Base-by-base conservation (phyloP, 352 stramenopile genomes). In the Phytophthora tubulina region DNA sequence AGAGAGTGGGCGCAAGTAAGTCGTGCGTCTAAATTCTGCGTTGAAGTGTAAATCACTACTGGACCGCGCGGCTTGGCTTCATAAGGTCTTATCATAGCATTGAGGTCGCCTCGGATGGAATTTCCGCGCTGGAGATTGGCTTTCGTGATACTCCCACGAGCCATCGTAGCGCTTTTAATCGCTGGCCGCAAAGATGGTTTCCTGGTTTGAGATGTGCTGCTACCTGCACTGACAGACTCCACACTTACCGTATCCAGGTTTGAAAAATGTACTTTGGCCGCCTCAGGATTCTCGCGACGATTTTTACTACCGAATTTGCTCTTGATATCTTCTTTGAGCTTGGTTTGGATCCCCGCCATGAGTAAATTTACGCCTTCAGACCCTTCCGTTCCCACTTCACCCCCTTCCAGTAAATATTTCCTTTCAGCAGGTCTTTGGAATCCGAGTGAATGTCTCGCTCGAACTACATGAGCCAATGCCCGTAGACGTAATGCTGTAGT, bases 1-100 rank as follows among this genome's bases (percentile, higher is more conserved):
- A 95, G 70, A 9, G 88, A 95, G 17, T 81, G 76, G 2, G 85
- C 86, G 57, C 88, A 95, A n/a, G 78, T 86, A 2, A 91, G 53
- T 7, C 86, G 77, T 0, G 82, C 84, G 30, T 84, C 84, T 2
- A 91, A 31, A 60, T 95, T 93, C 8, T 85, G 36, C 0, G 21
- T 27, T 27, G 21, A 27, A 27, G 72, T 57, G 9, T 58, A 17
- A 1, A 72, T 46, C 9, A 63, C 38, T 35, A 42, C 49, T 4
- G 57, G 3, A n/a, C 45, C n/a, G 11, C 49, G 48, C 31, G 38
- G 15, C 27, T 81, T 72, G 7, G 32, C 4, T 4, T 82, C 62
- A 33, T 76, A 73, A 3, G 63, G 31, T 5, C 17, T 79, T 5
- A 76, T 27, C 1, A 81, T 49, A 14, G 75, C 38, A 6, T 48